Evolutionary conservation across 805 yeast species (phyloP).

Genomic region (Starmerella cellae): DNA sequence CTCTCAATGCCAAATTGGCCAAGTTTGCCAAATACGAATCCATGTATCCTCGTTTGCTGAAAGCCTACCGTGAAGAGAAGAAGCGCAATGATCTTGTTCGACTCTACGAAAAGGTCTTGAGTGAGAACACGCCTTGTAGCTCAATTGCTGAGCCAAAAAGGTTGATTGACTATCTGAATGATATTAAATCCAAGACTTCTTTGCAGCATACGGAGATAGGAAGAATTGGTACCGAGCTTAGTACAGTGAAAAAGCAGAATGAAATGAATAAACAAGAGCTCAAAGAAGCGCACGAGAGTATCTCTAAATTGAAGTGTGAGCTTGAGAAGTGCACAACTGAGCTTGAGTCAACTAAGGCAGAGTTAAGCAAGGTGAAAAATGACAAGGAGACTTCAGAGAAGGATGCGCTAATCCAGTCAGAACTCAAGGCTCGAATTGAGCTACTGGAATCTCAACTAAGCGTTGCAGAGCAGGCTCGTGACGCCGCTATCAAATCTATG

Average conservation of each 20-base stretch:
- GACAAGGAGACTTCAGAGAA: neutral
- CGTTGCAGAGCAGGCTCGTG: slow-evolving; percentile 9
- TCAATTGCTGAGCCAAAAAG: slow-evolving; percentile 59
- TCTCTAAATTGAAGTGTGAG: neutral
- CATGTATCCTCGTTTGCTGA: slow-evolving; percentile 68
- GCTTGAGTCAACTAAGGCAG: slow-evolving; percentile 1
- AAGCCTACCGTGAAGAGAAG: slow-evolving; percentile 77
- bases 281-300: neutral
- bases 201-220: slow-evolving; percentile 56
- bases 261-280: neutral
- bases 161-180: slow-evolving; percentile 54
- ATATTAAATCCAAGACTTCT: slow-evolving; percentile 45
- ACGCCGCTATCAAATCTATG: slow-evolving; percentile 13
- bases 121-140: slow-evolving; percentile 70
- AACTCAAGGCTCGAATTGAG: slow-evolving; percentile 3
- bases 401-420: slow-evolving; percentile 9
- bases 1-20: slow-evolving; percentile 15
- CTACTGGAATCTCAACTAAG: slow-evolving; percentile 9
- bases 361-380: neutral
- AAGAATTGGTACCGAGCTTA: slow-evolving; percentile 24
- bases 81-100: slow-evolving; percentile 45
- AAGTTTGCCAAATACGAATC: slow-evolving; percentile 52
- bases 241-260: neutral
- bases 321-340: neutral
- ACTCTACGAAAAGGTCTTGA: slow-evolving; percentile 51